phyloP scores from a whole-genome alignment of 2,329 filamentous ascomycete species.

The Fusarium liriodendri region DNA sequence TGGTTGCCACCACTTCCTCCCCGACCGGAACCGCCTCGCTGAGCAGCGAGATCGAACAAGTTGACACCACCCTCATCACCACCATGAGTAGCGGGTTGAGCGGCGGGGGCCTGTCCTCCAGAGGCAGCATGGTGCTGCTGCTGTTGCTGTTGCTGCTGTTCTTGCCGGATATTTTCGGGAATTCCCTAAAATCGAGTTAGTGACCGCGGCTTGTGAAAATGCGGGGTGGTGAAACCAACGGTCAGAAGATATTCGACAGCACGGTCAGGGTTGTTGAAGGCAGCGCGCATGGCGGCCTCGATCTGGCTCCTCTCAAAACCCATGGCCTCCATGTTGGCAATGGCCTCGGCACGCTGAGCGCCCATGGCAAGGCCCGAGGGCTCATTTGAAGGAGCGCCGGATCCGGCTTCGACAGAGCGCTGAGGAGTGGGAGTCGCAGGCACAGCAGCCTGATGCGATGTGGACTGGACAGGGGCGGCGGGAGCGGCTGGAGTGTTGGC shows the following conservation, averaged over 20 bases:
- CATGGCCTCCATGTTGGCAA: constrained; percentile 97
- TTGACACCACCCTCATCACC: constrained; percentile 77
- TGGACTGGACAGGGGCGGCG: constrained; percentile 51
- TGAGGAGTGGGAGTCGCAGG: constrained; percentile 68
- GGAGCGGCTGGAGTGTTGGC: constrained; percentile 72
- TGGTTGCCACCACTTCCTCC: constrained; percentile 56
- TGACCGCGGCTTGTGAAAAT: constrained; percentile 1
- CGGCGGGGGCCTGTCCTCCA: constrained; percentile 54
- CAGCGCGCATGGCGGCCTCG: constrained; percentile 93
- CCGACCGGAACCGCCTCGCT: constrained; percentile 66
- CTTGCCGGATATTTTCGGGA: constrained; percentile 82
- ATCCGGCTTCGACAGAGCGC: constrained; percentile 50
- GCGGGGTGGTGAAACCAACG: constrained; percentile 61
- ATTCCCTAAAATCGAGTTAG: constrained; percentile 74
- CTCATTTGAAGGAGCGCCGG: constrained; percentile 60
- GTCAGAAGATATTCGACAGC: constrained; percentile 95
- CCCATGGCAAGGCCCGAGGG: constrained; percentile 89
- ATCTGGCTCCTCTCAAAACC: constrained; percentile 91
- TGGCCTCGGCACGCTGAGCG: constrained; percentile 81
- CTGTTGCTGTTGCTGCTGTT: constrained; percentile 72
- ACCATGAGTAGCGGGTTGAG: constrained; percentile 51
- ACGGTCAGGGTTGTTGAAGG: constrained; percentile 96
- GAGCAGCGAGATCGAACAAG: constrained; percentile 91
- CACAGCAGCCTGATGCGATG: constrained; percentile 61
- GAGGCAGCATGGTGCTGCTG: constrained; percentile 56